Base-by-base conservation (phyloP, 2,329 filamentous ascomycete species). In the Diplodia seriata region DNA sequence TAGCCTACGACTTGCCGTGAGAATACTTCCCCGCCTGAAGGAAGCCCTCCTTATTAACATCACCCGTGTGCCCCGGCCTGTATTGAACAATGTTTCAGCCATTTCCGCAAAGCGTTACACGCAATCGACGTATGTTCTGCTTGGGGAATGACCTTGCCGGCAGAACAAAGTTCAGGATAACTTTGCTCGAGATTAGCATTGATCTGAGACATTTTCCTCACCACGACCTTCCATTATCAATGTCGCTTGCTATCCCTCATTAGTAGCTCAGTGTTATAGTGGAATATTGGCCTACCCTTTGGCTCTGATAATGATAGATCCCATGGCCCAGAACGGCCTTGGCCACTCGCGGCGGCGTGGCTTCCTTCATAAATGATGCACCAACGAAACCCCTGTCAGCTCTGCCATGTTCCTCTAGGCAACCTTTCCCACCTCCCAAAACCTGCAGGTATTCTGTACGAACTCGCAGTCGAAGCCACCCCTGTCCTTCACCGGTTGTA, bases 401-500 rank as follows among this genome's bases (percentile, higher is more conserved):
- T 3, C 23, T 26, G 12, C 20, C 49, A 51, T 51, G 49, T 43
- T 23, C 56, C 55, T 49, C 26, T 29, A 62, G 57, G 57, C 40
- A 62, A 50, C 57, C 40, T 49, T 7, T 20, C 5, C 33, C 23
- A 31, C 29, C 57, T 33, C 26, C 26, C n/a, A 40, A 49, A 14
- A 31, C 12, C 40, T 31, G 56, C 56, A 49, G 43, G 31, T 11
- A 12, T 29, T 47, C 40, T 61, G 56, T 40, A 49, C 40, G 56
- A 61, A 47, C 40, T 61, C 57, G 57, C 50, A 29, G 57, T 23
- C 26, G 14, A 9, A 31, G 26, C 57, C 4, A 26, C 40, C 9
- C 40, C 57, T 49, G 15, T 47, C 23, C 18, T 6, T 62, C 40
- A 33, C 23, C 26, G 57, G 40, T 43, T 29, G 31, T 23, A 11